phyloP scores from a whole-genome alignment of 257 asterid genomes.

The Penstemon davidsonii region DNA sequence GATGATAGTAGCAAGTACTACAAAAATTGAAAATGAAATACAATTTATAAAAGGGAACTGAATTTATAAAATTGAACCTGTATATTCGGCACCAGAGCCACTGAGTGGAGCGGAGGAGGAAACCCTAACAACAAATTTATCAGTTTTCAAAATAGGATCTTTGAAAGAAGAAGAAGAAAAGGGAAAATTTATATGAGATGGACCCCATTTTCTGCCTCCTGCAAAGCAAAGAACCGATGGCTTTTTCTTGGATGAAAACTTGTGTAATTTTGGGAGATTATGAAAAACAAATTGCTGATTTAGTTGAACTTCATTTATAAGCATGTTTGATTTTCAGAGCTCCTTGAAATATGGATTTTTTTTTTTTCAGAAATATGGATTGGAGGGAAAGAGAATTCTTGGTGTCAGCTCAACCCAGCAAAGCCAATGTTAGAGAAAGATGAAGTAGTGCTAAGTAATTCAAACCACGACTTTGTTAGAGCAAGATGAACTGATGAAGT shows the following conservation, averaged over 20 bases:
- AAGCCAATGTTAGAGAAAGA: too few relatives aligned
- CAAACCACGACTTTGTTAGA: too few relatives aligned
- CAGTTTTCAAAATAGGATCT: slow-evolving; percentile 15
- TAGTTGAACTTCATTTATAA: not conserved
- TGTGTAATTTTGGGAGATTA: slow-evolving; percentile 28
- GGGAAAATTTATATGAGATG: slow-evolving; percentile 3
- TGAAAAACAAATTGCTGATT: slow-evolving; percentile 26
- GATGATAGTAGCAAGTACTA: not conserved
- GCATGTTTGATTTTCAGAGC: not conserved
- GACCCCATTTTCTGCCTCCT: slow-evolving; percentile 18
- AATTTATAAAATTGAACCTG: slow-evolving; percentile 39
- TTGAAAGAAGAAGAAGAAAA: slow-evolving; percentile 8
- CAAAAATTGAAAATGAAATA: slow-evolving; percentile 2
- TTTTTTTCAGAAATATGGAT: too few relatives aligned
- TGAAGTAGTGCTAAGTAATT: too few relatives aligned
- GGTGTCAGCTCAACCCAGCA: too few relatives aligned
- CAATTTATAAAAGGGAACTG: not conserved
- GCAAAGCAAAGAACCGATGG: slow-evolving; percentile 9
- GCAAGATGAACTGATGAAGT: too few relatives aligned
- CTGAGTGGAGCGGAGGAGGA: slow-evolving; percentile 45
- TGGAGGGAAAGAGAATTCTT: too few relatives aligned
- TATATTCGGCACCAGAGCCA: slow-evolving; percentile 48
- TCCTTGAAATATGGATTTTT: too few relatives aligned
- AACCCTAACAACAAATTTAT: slow-evolving; percentile 30
- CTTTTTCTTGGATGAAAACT: slow-evolving; percentile 21